These are phyloP conservation scores for Saxispiralis lemnorum DNA, from an alignment of 495 filamentous ascomycete species.

Conservation along the genomic window DNA sequence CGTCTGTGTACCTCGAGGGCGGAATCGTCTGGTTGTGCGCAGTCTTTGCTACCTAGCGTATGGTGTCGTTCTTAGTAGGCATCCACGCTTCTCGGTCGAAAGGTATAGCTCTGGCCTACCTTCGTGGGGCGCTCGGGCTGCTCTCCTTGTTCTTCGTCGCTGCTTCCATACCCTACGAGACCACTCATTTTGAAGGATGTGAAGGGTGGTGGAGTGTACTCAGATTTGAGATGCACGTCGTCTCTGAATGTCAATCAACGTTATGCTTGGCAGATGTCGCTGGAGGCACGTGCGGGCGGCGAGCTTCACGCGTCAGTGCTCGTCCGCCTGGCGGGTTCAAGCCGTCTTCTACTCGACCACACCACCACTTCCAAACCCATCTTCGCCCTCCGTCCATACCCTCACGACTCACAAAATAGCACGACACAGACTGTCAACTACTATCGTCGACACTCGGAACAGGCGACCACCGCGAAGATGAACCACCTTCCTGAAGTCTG, in stretches of 20 bases:
- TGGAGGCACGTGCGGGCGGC: not conserved
- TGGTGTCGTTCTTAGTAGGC: slow-evolving; percentile 13
- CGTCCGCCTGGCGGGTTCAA: slow-evolving; percentile 4
- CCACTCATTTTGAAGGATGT: slow-evolving; percentile 37
- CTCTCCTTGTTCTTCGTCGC: slow-evolving; percentile 50
- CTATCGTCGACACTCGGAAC: not conserved
- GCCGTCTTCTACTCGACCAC: not conserved
- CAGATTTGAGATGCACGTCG: too few relatives aligned
- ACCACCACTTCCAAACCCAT: not conserved
- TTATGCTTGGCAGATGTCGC: too few relatives aligned
- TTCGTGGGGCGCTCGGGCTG: slow-evolving; percentile 16
- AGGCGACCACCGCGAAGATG: slow-evolving; percentile 36
- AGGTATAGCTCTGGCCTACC: slow-evolving; percentile 8
- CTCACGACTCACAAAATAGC: not conserved
- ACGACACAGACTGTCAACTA: too few relatives aligned
- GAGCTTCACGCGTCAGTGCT: slow-evolving; percentile 6
- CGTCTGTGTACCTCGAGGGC: too few relatives aligned
- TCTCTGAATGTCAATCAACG: too few relatives aligned
- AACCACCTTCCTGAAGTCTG: slow-evolving; percentile 91
- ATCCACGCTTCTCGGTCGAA: slow-evolving; percentile 11
- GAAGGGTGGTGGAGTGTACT: too few relatives aligned
- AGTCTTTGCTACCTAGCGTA: slow-evolving; percentile 10
- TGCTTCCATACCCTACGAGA: slow-evolving; percentile 58
- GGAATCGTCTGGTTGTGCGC: too few relatives aligned
- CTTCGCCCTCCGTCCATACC: not conserved